Evolutionary conservation across 164 flowering plant genomes (phyloP).

Genomic region (Dillenia turbinata): DNA sequence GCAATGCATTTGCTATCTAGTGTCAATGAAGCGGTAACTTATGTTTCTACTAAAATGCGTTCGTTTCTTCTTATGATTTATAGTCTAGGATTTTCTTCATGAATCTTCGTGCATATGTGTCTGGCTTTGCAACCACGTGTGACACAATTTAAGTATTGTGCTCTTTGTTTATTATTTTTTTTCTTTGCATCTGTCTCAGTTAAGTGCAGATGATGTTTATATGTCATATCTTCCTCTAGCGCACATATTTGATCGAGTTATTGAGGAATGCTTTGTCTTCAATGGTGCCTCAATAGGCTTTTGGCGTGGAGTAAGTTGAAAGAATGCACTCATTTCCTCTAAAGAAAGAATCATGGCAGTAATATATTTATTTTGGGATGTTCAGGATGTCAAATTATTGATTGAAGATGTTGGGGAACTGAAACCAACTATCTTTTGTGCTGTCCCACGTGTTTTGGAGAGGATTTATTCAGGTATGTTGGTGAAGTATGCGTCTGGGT

Average conservation of each 20-base stretch:
- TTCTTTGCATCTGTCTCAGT: conserved; percentile 34
- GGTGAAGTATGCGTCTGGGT: not conserved
- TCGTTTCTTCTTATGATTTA: too few relatives aligned
- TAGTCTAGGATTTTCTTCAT: too few relatives aligned
- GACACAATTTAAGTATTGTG: too few relatives aligned
- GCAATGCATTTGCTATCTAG: conserved; percentile 46
- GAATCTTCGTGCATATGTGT: not conserved
- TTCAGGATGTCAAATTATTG: conserved; percentile 87
- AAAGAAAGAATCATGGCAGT: not conserved
- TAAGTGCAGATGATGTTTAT: conserved; percentile 63
- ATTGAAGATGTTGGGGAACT: conserved; percentile 84
- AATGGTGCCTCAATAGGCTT: conserved; percentile 92
- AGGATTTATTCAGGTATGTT: conserved; percentile 72
- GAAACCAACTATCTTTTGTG: conserved; percentile 85
- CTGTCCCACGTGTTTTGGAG: conserved; percentile 96
- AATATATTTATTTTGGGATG: conserved; percentile 9
- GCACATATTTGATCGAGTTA: conserved; percentile 89
- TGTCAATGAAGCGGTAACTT: conserved; percentile 62
- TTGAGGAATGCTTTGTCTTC: conserved; percentile 72
- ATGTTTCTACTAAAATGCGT: too few relatives aligned
- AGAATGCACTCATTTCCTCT: not conserved
- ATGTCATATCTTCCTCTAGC: conserved; percentile 94
- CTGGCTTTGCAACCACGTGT: too few relatives aligned
- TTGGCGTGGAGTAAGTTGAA: conserved; percentile 91
- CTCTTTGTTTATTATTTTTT: not conserved